Percentiles rank a stretch among this genome's conserved stretches.
Evolutionary conservation across 192 early-diverging fungal species (phyloP).

Genomic region (Coemansia sp.): DNA sequence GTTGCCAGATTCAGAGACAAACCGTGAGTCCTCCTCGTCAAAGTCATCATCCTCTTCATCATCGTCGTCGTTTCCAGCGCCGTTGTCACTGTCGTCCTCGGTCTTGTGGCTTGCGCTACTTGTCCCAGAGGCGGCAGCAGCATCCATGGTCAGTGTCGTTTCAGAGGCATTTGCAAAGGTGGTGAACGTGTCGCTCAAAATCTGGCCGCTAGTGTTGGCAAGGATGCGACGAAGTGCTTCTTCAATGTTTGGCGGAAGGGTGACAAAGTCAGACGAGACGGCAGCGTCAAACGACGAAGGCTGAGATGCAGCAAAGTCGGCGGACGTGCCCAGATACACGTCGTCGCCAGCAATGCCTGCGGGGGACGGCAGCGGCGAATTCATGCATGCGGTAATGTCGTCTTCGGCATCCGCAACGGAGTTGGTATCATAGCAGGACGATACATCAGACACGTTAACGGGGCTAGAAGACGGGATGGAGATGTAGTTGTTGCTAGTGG

Average conservation of each 20-base stretch:
- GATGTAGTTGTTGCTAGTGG: conserved; percentile 35
- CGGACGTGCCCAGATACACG: conserved; percentile 1
- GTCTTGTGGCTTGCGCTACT: not conserved
- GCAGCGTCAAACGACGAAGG: conserved; percentile 11
- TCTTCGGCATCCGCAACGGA: conserved; percentile 15
- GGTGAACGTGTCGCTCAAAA: conserved; percentile 44
- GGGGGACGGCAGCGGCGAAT: conserved; percentile 27
- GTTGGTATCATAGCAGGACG: conserved; percentile 17
- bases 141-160: not conserved
- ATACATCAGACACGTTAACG: conserved; percentile 10
- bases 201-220: conserved; percentile 39
- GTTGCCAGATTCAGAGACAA: conserved; percentile 26
- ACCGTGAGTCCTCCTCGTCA: conserved; percentile 32
- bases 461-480: conserved; percentile 25
- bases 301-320: conserved; percentile 23
- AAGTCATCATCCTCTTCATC: conserved; percentile 24
- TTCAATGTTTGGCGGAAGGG: conserved; percentile 38
- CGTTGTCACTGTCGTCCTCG: not conserved
- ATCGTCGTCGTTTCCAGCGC: conserved; percentile 9
- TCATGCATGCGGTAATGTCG: conserved; percentile 16
- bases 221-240: conserved; percentile 49
- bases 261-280: conserved; percentile 17
- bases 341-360: conserved; percentile 10
- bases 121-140: not conserved
- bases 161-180: conserved; percentile 32